Conservation (phyloP, 306 rosid species). For the Prunus mira region DNA sequence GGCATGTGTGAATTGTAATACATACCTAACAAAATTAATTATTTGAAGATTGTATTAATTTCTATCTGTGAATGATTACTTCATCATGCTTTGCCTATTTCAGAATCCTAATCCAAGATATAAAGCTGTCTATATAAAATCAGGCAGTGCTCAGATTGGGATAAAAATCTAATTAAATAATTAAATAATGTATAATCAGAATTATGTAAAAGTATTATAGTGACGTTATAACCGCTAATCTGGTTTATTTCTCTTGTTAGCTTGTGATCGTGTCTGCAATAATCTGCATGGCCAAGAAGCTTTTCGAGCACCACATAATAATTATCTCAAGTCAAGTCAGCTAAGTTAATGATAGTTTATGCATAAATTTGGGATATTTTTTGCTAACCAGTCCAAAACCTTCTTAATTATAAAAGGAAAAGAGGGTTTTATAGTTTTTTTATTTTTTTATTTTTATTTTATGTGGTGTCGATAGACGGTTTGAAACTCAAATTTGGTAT, state of each 20-base stretch:
- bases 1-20: neutral
- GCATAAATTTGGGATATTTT: neutral
- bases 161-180: neutral
- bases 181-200: neutral
- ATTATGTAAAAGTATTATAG: neutral
- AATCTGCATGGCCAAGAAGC: neutral
- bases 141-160: neutral
- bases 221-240: slow-evolving; percentile 5
- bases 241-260: neutral
- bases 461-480: neutral
- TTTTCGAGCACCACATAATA: neutral
- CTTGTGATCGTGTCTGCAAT: neutral
- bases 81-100: neutral
- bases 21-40: neutral
- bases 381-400: neutral
- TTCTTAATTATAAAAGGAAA: neutral
- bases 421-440: neutral
- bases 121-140: neutral
- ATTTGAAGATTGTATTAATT: neutral
- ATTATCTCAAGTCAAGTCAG: neutral
- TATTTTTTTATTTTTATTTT: too few species aligned
- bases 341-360: neutral
- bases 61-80: neutral
- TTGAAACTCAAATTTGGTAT: too few species aligned
- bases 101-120: neutral